A percentile compares a stretch with the other conserved stretches of the same genome.
phyloP scores from a whole-genome alignment of 176 grass and related monocot species.

The Aegilops umbellulata region DNA sequence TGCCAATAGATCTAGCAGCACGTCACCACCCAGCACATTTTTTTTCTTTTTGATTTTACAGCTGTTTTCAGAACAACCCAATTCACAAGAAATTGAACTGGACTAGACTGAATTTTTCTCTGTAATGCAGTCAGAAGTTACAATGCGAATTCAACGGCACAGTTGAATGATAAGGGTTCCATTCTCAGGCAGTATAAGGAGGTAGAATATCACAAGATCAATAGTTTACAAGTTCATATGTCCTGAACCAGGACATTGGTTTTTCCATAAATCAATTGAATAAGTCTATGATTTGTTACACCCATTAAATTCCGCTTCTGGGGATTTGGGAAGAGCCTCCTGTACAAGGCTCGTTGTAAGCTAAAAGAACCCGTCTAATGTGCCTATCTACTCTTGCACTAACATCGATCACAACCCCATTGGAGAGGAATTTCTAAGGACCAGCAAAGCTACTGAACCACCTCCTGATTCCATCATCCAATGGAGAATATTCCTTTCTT shows the following conservation, averaged over 20 bases:
- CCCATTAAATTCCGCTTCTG: not conserved
- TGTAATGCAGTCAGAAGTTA: not conserved
- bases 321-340: constrained; percentile 8
- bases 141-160: not conserved
- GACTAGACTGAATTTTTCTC: no score
- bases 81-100: not conserved
- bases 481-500: not conserved
- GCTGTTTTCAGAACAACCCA: no score
- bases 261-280: constrained; percentile 33
- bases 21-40: no score
- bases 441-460: not conserved
- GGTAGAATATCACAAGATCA: no score
- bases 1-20: no score
- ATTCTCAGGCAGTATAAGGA: no score
- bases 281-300: constrained; percentile 33
- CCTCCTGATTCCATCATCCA: constrained; percentile 34
- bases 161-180: not conserved
- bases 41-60: no score
- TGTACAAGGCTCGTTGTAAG: constrained; percentile 29
- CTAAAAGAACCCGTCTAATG: not conserved
- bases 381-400: not conserved
- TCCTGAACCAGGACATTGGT: not conserved
- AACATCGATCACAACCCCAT: constrained; percentile 3
- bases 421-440: not conserved
- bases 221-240: no score